These are phyloP conservation scores for Magnaporthiopsis incrustans DNA, from an alignment of 2,329 filamentous ascomycete species.

Conservation along the genomic window DNA sequence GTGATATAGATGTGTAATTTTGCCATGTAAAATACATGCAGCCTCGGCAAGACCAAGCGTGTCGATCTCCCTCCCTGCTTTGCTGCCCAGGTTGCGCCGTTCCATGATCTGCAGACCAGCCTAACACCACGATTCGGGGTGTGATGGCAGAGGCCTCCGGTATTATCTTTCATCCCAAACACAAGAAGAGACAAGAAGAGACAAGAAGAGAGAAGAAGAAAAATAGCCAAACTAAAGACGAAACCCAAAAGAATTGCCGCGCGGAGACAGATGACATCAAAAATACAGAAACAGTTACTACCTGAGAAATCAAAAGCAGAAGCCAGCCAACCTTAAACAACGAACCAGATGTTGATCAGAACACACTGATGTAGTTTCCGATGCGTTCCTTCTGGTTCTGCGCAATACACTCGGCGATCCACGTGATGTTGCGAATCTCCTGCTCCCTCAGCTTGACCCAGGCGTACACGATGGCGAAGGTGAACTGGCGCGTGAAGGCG, in stretches of 20 bases:
- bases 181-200: constrained; percentile 4
- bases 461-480: constrained; percentile 87
- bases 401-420: constrained; percentile 99
- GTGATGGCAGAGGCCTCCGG: background rate
- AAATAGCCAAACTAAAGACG: constrained; percentile 13
- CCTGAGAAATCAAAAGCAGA: constrained; percentile 8
- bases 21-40: constrained; percentile 8
- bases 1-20: constrained; percentile 7
- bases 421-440: constrained; percentile 99
- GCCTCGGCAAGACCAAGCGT: background rate
- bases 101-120: background rate
- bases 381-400: constrained; percentile 99
- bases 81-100: background rate
- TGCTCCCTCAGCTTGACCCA: constrained; percentile 98
- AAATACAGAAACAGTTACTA: constrained; percentile 10
- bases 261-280: constrained; percentile 8
- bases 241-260: background rate
- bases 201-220: background rate
- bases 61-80: background rate
- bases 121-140: background rate
- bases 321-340: constrained; percentile 8
- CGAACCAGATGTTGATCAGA: constrained; percentile 38
- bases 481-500: constrained; percentile 94
- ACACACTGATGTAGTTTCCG: constrained; percentile 97
- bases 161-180: background rate